A percentile compares a stretch with the other conserved stretches of the same genome.
These are phyloP conservation scores for Ogataea populi-albae DNA, from an alignment of 805 yeast genomes.

Conservation along the genomic window DNA sequence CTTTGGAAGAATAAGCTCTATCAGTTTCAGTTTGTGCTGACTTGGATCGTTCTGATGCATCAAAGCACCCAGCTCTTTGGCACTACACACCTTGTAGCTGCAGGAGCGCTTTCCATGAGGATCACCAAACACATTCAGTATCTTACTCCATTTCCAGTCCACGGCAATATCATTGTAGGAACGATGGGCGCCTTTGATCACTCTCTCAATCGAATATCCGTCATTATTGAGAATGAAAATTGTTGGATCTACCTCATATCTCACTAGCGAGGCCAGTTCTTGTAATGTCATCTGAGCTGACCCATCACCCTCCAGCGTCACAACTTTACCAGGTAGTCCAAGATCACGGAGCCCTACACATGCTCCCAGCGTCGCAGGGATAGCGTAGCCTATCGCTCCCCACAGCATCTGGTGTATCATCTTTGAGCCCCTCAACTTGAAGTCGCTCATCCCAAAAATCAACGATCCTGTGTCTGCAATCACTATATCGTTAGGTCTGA, in stretches of 20 bases:
- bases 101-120: slow-evolving; percentile 30
- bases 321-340: slow-evolving; percentile 36
- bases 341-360: slow-evolving; percentile 42
- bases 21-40: slow-evolving; percentile 42
- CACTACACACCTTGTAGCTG: slow-evolving; percentile 35
- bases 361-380: slow-evolving; percentile 51
- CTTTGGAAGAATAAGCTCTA: slow-evolving; percentile 58
- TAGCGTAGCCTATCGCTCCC: slow-evolving; percentile 51
- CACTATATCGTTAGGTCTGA: slow-evolving; percentile 40
- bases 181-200: slow-evolving; percentile 47
- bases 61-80: slow-evolving; percentile 35
- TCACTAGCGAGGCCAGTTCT: slow-evolving; percentile 43
- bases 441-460: slow-evolving; percentile 40
- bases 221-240: slow-evolving; percentile 47
- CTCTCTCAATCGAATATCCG: slow-evolving; percentile 52
- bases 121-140: slow-evolving; percentile 69
- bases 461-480: slow-evolving; percentile 49
- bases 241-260: slow-evolving; percentile 40
- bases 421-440: slow-evolving; percentile 35
- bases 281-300: slow-evolving; percentile 55
- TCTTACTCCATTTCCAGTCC: slow-evolving; percentile 64
- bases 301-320: slow-evolving; percentile 52
- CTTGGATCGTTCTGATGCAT: slow-evolving; percentile 34
- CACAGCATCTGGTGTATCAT: slow-evolving; percentile 40
- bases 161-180: slow-evolving; percentile 49